Evolutionary conservation across 495 filamentous ascomycete species (phyloP).

Genomic region (Recurvomyces mirabilis): DNA sequence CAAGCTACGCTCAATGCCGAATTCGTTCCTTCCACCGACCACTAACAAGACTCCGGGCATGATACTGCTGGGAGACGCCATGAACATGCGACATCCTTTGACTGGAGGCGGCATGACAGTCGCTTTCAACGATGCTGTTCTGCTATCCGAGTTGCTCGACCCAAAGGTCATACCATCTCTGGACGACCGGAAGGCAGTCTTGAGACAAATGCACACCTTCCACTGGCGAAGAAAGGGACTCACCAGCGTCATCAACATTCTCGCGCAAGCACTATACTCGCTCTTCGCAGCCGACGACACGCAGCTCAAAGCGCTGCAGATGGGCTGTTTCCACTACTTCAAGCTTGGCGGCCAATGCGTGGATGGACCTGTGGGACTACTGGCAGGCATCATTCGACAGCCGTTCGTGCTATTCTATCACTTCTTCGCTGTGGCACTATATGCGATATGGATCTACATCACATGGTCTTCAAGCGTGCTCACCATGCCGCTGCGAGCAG

Average conservation of each 20-base stretch:
- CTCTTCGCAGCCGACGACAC: slow-evolving; percentile 80
- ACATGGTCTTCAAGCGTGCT: slow-evolving; percentile 41
- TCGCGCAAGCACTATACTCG: slow-evolving; percentile 80
- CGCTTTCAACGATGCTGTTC: slow-evolving; percentile 73
- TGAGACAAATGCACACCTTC: slow-evolving; percentile 60
- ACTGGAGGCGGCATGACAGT: slow-evolving; percentile 96
- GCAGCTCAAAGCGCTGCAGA: slow-evolving; percentile 68
- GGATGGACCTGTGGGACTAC: slow-evolving; percentile 65
- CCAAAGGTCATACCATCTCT: slow-evolving; percentile 57
- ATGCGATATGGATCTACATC: slow-evolving; percentile 73
- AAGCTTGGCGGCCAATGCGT: slow-evolving; percentile 58
- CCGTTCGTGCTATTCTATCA: slow-evolving; percentile 76
- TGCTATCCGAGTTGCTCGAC: slow-evolving; percentile 59
- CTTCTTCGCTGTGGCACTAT: slow-evolving; percentile 86
- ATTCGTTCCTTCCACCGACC: slow-evolving; percentile 74
- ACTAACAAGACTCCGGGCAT: slow-evolving; percentile 62
- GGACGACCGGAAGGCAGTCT: slow-evolving; percentile 50
- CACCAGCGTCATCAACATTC: slow-evolving; percentile 85
- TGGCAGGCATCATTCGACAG: slow-evolving; percentile 70
- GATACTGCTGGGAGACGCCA: slow-evolving; percentile 76
- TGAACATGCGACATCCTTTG: slow-evolving; percentile 94
- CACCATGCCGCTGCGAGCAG: slow-evolving; percentile 47
- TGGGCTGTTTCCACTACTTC: slow-evolving; percentile 91
- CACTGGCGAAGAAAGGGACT: slow-evolving; percentile 79
- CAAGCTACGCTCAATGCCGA: slow-evolving; percentile 74